Base-by-base conservation (phyloP, 495 filamentous ascomycete genomes). In the Darksidea phi region DNA sequence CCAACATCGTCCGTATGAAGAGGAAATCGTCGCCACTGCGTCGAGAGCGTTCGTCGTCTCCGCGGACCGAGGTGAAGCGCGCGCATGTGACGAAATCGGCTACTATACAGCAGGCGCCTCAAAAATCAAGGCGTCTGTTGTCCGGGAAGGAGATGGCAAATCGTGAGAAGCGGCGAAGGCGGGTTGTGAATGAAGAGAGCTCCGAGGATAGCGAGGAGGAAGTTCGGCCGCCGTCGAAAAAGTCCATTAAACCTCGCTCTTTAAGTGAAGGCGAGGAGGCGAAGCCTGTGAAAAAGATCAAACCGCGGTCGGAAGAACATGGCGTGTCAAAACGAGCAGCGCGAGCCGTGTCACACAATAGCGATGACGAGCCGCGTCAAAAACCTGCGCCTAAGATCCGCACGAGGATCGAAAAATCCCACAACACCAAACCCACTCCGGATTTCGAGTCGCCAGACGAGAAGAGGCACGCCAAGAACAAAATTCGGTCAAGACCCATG, bases 101-200 rank as follows among this genome's bases (percentile, higher is more conserved):
- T 4, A 62, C 47, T 6, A 34, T 18, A 12, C 32, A 52, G 15
- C 54, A 49, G 36, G 58, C 18, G 6, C 54, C 57, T 5, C 57
- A 65, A 38, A 70, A 64, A 32, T 56, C 61, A 23, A 59, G 67
- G 46, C 41, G 64, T 23, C 49, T 66, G 21, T 64, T 63, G 37
- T 65, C 64, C 18, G 64, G 64, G 6, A 64, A 57, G 26, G 64
- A 70, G 43, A 60, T 64, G 52, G 57, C 61, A 15, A 67, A 59
- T 17, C 55, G 61, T 13, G 64, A 57, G 42, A 61, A 70, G 50
- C 50, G 61, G 18, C 36, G 56, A 15, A 25, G 64, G 57, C 25
- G 59, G 43, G 48, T 57, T 5, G 63, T 64, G 3, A 50, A 28
- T 18, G 64, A 67, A 21, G 64, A 67, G 2, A 43, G 41, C 10